Percentiles rank a stretch among this genome's conserved stretches.
Conservation (phyloP, 768 basidiomycete genomes). For the Trametes sanguinea region DNA sequence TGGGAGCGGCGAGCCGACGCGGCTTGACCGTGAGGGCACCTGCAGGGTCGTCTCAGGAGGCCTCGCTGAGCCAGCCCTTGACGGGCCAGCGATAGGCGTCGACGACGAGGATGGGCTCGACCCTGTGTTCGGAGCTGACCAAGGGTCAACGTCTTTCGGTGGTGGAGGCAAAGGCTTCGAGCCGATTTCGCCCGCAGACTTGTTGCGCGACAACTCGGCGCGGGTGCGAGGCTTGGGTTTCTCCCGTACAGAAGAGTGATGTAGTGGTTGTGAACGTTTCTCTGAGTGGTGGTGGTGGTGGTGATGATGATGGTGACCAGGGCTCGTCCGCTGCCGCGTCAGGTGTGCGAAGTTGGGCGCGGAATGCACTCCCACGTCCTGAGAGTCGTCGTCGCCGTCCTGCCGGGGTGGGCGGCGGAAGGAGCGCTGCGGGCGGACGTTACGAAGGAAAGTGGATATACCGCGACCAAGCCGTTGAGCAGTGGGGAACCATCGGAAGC, state of each 20-base stretch:
- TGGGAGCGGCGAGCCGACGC: conserved; percentile 28
- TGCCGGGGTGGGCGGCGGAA: conserved; percentile 23
- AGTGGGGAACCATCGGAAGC: conserved; percentile 59
- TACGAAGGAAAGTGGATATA: conserved; percentile 54
- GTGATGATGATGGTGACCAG: conserved; percentile 32
- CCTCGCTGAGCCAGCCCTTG: conserved; percentile 3
- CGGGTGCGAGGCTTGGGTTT: conserved; percentile 34
- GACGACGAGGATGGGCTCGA: background rate
- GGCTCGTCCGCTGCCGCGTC: conserved; percentile 13
- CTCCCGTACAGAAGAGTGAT: conserved; percentile 21
- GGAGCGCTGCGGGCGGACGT: conserved; percentile 39
- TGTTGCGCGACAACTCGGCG: conserved; percentile 19
- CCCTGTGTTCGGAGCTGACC: conserved; percentile 17
- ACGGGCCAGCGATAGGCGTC: conserved; percentile 30
- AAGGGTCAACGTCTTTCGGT: conserved; percentile 19
- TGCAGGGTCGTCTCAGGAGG: conserved; percentile 24
- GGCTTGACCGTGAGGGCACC: conserved; percentile 26
- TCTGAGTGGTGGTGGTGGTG: conserved; percentile 19
- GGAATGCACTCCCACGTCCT: conserved; percentile 35
- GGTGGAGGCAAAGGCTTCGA: conserved; percentile 11
- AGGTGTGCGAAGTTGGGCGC: conserved; percentile 31
- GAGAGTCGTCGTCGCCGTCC: conserved; percentile 23
- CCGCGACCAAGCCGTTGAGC: conserved; percentile 29
- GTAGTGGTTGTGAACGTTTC: background rate
- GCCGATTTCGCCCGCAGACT: conserved; percentile 26